These are phyloP conservation scores for Lophium mytilinum DNA, from an alignment of 495 filamentous ascomycete species.

Conservation along the genomic window DNA sequence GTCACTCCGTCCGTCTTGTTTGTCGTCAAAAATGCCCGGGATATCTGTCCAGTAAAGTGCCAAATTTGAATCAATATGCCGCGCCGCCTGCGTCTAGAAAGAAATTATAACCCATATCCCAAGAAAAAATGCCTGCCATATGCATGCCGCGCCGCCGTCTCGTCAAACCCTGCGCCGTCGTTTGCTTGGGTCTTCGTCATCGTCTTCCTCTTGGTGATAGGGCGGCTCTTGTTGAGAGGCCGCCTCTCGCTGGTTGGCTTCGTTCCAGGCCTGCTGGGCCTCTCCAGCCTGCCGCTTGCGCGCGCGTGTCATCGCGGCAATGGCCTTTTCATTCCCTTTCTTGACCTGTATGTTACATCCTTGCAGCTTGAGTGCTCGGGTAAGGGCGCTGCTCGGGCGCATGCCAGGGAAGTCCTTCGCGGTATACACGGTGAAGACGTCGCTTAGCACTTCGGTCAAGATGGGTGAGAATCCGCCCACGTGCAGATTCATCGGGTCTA, in stretches of 20 bases:
- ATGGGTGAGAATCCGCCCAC: constrained; percentile 53
- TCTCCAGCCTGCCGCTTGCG: constrained; percentile 28
- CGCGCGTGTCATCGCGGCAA: constrained; percentile 6
- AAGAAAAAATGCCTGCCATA: neutral
- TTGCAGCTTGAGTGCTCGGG: constrained; percentile 62
- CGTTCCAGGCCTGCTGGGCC: too few relatives aligned
- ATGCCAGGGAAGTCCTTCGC: constrained; percentile 98
- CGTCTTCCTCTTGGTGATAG: constrained; percentile 40
- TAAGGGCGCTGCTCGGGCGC: constrained; percentile 62
- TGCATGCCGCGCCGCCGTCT: neutral
- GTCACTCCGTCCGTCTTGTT: neutral
- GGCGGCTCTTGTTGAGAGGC: constrained; percentile 1
- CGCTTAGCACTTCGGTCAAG: constrained; percentile 60
- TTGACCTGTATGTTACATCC: constrained; percentile 72
- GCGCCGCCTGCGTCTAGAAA: neutral
- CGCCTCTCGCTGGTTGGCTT: constrained; percentile 18
- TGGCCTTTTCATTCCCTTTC: constrained; percentile 64
- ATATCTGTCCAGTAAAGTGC: neutral
- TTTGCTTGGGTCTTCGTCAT: constrained; percentile 32
- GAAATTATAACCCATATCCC: neutral
- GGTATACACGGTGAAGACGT: constrained; percentile 79
- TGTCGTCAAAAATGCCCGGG: neutral
- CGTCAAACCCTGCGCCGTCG: constrained; percentile 23
- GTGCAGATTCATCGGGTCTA: constrained; percentile 46
- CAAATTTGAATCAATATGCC: neutral